These are phyloP conservation scores for Isabelozyma pseudorhagii DNA, from an alignment of 805 yeast species.

Conservation along the genomic window DNA sequence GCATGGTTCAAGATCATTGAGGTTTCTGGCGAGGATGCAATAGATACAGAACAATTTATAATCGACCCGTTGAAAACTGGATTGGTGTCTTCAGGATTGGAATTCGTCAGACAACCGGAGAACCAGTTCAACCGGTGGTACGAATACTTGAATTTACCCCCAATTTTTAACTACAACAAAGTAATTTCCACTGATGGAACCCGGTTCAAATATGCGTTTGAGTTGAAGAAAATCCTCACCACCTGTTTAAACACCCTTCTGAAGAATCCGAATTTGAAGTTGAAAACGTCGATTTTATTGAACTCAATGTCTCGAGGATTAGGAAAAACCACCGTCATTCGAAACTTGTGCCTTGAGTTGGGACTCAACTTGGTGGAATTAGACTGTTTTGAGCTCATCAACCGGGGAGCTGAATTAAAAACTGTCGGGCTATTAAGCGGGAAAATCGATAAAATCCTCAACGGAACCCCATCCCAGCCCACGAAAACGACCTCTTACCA, in stretches of 20 bases:
- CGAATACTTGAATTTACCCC: conserved; percentile 43
- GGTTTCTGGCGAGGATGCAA: conserved; percentile 30
- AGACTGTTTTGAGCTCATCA: conserved; percentile 65
- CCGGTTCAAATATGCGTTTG: conserved; percentile 47
- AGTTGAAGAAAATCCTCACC: conserved; percentile 50
- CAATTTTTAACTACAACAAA: conserved; percentile 32
- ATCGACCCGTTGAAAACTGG: conserved; percentile 69
- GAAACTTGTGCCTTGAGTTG: conserved; percentile 49
- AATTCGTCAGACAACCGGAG: conserved; percentile 33
- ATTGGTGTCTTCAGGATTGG: conserved; percentile 66
- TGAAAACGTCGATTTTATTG: conserved; percentile 63
- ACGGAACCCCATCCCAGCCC: conserved; percentile 8
- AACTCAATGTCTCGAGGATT: conserved; percentile 70
- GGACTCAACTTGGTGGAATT: conserved; percentile 68
- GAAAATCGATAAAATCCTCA: conserved; percentile 63
- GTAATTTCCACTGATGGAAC: conserved; percentile 14
- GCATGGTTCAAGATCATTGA: conserved; percentile 83
- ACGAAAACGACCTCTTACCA: conserved; percentile 23
- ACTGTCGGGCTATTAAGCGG: conserved; percentile 78
- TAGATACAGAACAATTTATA: conserved; percentile 40
- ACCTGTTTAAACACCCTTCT: conserved; percentile 40
- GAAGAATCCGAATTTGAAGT: conserved; percentile 25
- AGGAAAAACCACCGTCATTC: conserved; percentile 71
- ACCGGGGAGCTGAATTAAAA: conserved; percentile 71
- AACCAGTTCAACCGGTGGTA: conserved; percentile 42